phyloP scores from a whole-genome alignment of 2,329 filamentous ascomycete genomes.

The Zymoseptoria brevis region DNA sequence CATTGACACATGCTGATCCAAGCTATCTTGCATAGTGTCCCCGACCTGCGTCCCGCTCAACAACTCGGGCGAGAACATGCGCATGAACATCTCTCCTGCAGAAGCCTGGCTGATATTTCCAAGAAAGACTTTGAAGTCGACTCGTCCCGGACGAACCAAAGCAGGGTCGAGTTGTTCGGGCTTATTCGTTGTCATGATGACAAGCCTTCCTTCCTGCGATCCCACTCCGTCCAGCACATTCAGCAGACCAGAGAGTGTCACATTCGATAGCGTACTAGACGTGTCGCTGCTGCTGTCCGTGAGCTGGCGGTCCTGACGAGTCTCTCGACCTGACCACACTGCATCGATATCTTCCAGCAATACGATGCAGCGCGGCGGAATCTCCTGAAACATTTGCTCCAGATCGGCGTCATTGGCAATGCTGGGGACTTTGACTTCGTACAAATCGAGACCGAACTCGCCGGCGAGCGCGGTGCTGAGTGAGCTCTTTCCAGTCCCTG shows the following conservation, averaged over 20 bases:
- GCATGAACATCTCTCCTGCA: conserved; percentile 18
- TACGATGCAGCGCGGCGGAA: conserved; percentile 36
- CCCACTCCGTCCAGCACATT: conserved; percentile 76
- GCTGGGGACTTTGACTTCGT: conserved; percentile 35
- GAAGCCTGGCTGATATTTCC: conserved; percentile 17
- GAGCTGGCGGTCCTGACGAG: conserved; percentile 20
- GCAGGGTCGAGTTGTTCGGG: conserved; percentile 64
- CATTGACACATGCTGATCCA: conserved; percentile 16
- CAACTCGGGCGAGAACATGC: conserved; percentile 21
- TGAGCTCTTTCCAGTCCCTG: conserved; percentile 23
- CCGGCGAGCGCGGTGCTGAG: conserved; percentile 33
- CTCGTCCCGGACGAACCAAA: conserved; percentile 61
- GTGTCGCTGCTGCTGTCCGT: conserved; percentile 12
- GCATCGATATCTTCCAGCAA: conserved; percentile 39
- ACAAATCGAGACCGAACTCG: conserved; percentile 33
- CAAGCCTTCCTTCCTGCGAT: conserved; percentile 64
- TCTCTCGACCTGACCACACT: conserved; percentile 20
- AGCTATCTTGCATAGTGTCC: background rate
- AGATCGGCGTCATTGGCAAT: conserved; percentile 54
- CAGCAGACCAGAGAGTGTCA: conserved; percentile 58
- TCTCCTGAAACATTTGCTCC: conserved; percentile 31
- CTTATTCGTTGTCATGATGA: conserved; percentile 74
- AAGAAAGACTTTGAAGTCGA: conserved; percentile 41
- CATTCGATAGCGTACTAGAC: conserved; percentile 43
- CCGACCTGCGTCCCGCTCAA: conserved; percentile 10